These are phyloP conservation scores for Collybia mongolica DNA, from an alignment of 768 basidiomycete genomes.

Conservation along the genomic window DNA sequence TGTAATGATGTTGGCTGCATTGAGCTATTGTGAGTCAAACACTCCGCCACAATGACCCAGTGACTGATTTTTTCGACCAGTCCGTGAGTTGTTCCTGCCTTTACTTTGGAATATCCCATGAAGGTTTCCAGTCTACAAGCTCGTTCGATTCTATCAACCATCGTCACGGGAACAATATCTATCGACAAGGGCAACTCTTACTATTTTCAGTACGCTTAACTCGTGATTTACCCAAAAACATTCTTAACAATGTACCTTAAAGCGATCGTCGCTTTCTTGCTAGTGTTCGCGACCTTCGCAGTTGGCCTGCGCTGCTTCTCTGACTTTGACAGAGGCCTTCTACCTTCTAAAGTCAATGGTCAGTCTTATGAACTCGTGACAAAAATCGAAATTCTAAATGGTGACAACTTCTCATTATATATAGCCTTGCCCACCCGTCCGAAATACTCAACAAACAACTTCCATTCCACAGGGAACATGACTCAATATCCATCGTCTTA, in stretches of 20 bases:
- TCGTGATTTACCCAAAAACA: not conserved
- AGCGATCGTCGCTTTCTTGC: conserved; percentile 77
- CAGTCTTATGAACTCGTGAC: conserved; percentile 34
- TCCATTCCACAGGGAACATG: conserved; percentile 43
- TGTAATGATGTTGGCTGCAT: conserved; percentile 74
- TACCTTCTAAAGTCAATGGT: conserved; percentile 73
- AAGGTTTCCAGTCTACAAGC: conserved; percentile 64
- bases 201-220: conserved; percentile 67
- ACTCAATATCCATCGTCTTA: conserved; percentile 47
- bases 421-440: conserved; percentile 49
- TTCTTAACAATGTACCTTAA: not conserved
- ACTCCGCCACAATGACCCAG: too few species aligned
- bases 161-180: conserved; percentile 49
- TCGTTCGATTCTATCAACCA: conserved; percentile 80
- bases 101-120: not conserved
- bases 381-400: conserved; percentile 28
- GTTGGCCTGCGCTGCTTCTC: conserved; percentile 77
- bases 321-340: conserved; percentile 82
- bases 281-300: conserved; percentile 71
- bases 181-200: conserved; percentile 78
- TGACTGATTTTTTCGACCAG: conserved; percentile 16
- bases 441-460: conserved; percentile 34
- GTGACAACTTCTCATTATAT: conserved; percentile 31
- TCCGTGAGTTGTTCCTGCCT: conserved; percentile 30
- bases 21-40: conserved; percentile 68